These are phyloP conservation scores for Aspergillus haitiensis DNA, from an alignment of 495 filamentous ascomycete genomes.

Conservation along the genomic window DNA sequence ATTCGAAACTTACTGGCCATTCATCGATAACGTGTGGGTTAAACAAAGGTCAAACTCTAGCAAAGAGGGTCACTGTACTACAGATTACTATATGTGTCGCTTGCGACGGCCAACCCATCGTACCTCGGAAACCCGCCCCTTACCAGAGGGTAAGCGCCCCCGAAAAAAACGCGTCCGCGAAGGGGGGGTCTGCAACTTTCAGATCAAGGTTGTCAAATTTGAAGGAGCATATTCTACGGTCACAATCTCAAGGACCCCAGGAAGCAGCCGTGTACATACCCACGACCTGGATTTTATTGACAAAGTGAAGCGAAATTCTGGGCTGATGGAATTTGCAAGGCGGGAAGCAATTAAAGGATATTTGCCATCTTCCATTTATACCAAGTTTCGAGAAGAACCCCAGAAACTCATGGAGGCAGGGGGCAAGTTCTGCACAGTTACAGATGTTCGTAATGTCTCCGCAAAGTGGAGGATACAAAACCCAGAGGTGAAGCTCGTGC, in stretches of 20 bases:
- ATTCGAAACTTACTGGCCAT: constrained; percentile 56
- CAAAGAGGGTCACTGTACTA: constrained; percentile 50
- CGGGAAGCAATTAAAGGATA: constrained; percentile 54
- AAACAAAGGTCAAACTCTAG: constrained; percentile 53
- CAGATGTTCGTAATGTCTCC: constrained; percentile 53
- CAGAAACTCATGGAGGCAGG: constrained; percentile 50
- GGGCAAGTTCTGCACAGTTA: constrained; percentile 50
- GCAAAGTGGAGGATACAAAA: constrained; percentile 55
- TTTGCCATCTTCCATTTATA: constrained; percentile 53
- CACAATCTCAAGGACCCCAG: constrained; percentile 43
- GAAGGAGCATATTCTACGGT: constrained; percentile 50
- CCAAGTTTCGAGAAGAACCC: constrained; percentile 50
- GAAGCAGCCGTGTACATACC: constrained; percentile 44
- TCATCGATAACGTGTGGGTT: constrained; percentile 56
- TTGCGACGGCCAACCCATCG: constrained; percentile 47
- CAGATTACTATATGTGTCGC: constrained; percentile 55
- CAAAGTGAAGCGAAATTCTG: constrained; percentile 53
- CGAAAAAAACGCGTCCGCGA: constrained; percentile 52
- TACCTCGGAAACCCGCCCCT: constrained; percentile 43
- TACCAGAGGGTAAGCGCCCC: constrained; percentile 53
- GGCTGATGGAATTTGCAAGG: constrained; percentile 52
- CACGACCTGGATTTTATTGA: constrained; percentile 55
- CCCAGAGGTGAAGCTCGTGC: constrained; percentile 45
- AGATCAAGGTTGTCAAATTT: constrained; percentile 52
- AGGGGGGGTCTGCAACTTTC: constrained; percentile 53